Conservation (phyloP, 805 yeast genomes). For the Saccharomycopsis selenospora region DNA sequence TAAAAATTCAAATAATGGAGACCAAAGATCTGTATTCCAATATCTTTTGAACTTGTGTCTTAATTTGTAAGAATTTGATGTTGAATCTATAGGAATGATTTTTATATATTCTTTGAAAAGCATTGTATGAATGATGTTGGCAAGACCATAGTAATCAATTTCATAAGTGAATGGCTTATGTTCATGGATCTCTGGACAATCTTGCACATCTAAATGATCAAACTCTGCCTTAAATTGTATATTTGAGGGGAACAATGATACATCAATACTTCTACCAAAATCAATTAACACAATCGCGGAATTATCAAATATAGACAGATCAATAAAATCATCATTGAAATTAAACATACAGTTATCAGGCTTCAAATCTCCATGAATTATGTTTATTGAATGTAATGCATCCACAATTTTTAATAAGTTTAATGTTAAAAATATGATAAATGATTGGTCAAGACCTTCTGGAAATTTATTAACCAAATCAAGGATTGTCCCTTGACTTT, state of each 20-base stretch:
- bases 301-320: constrained; percentile 39
- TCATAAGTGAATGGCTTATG: constrained; percentile 66
- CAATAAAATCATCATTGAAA: constrained; percentile 33
- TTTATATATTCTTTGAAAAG: constrained; percentile 63
- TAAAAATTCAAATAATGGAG: constrained; percentile 50
- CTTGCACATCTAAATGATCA: constrained; percentile 52
- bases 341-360: constrained; percentile 82
- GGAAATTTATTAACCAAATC: constrained; percentile 49
- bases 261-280: constrained; percentile 75
- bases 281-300: constrained; percentile 64
- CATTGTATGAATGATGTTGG: constrained; percentile 64
- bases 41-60: constrained; percentile 52
- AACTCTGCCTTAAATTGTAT: constrained; percentile 49
- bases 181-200: constrained; percentile 62
- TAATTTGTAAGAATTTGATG: constrained; percentile 31
- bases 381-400: constrained; percentile 53
- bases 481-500: constrained; percentile 63
- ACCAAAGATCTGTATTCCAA: constrained; percentile 74
- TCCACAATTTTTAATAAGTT: constrained; percentile 57
- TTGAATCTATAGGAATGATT: constrained; percentile 22
- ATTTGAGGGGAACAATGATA: constrained; percentile 43
- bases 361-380: constrained; percentile 79
- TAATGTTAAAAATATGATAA: constrained; percentile 55
- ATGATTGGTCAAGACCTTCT: constrained; percentile 46
- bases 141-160: constrained; percentile 78